Conservation (phyloP, 2,329 filamentous ascomycete species). For the Neonectria coccinea region DNA sequence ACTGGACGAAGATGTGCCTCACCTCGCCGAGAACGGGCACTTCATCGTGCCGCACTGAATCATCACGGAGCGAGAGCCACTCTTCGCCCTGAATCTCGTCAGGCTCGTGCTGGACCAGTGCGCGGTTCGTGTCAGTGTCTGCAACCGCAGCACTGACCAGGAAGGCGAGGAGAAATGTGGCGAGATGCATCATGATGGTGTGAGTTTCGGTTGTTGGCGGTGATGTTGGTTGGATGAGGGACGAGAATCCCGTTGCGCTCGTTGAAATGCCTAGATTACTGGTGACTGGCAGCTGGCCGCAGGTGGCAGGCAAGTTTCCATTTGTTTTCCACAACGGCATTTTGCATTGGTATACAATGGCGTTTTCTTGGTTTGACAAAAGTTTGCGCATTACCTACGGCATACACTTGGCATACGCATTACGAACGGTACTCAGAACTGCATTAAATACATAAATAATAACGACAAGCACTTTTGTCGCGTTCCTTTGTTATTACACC, state of each 20-base stretch:
- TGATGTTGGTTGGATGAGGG: neutral
- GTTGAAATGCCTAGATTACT: neutral
- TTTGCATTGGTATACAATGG: conserved; percentile 30
- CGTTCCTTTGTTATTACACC: neutral
- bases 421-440: neutral
- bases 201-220: neutral
- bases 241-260: neutral
- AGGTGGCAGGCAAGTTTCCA: neutral
- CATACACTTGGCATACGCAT: neutral
- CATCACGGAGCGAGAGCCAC: neutral
- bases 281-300: neutral
- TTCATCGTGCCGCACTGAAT: neutral
- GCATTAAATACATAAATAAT: neutral
- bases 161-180: neutral
- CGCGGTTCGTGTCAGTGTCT: neutral
- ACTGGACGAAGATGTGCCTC: neutral
- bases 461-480: neutral
- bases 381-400: neutral
- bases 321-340: conserved; percentile 25
- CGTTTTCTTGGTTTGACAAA: conserved; percentile 20
- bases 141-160: neutral
- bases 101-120: neutral
- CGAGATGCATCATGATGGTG: neutral
- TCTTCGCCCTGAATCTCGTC: neutral
- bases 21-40: neutral